Evolutionary conservation across 75 land plant genomes (phyloP).

Genomic region (Cunninghamia lanceolata): DNA sequence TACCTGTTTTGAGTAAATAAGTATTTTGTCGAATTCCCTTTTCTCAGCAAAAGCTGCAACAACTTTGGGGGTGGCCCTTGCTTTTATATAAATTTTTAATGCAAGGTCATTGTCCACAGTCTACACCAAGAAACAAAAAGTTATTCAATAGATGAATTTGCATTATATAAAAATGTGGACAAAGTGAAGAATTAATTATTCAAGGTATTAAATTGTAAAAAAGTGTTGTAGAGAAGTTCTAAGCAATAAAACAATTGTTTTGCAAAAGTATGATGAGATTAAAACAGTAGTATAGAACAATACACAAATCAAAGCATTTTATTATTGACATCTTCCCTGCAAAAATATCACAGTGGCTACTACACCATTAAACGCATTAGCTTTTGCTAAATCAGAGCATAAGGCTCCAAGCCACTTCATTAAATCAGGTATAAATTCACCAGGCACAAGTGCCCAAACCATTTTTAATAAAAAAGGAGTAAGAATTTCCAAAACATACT

Average conservation of each 20-base stretch:
- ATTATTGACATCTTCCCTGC: background rate
- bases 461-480: background rate
- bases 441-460: background rate
- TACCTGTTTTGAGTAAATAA: constrained; percentile 99
- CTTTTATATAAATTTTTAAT: constrained; percentile 95
- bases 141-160: background rate
- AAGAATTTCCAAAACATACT: background rate
- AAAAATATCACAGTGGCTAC: background rate
- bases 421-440: background rate
- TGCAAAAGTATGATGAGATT: background rate
- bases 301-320: background rate
- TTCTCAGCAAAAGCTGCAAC: constrained; percentile 99
- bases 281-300: background rate
- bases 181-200: constrained; percentile 9
- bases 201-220: background rate
- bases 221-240: background rate
- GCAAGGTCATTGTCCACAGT: constrained; percentile 99
- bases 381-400: background rate
- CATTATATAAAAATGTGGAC: background rate
- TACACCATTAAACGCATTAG: background rate
- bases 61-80: constrained; percentile 96
- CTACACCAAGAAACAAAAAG: constrained; percentile 33
- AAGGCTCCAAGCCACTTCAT: background rate
- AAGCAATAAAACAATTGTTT: background rate
- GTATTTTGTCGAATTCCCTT: constrained; percentile 94